Evolutionary conservation across 2,329 filamentous ascomycete genomes (phyloP), one percentile per base, ranked within the genome.

Genomic region (Fusarium transvaalense): DNA sequence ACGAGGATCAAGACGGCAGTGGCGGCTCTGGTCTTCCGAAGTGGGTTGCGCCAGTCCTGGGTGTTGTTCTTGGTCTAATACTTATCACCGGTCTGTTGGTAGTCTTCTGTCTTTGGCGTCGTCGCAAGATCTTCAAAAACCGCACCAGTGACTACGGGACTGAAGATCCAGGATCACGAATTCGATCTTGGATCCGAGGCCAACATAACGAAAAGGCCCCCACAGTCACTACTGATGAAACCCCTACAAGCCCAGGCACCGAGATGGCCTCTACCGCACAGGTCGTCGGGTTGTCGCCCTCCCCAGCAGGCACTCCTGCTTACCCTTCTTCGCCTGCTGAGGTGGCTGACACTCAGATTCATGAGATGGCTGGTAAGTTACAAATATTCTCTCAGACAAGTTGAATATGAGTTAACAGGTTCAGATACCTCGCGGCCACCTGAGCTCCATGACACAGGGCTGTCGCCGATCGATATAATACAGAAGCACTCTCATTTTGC

Each of bases 31-130:
- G 82, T 23, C 82, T 86, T 5, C 86, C 88, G 0, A 77, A 77
- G 7, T 91, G 87, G 82, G 83, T 90, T 2, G 84, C 84, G 0
- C 88, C 89, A 1, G 85, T 91, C 3, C 77, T 91, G 1, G 88
- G 88, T 17, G 87, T 89, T 6, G 83, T 90, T 6, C 80, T 89
- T 3, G 88, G 87, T 5, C 68, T 91, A 39, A 82, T 89, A 43
- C 78, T 88, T 48, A 51, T 90, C 39, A 85, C 84, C 1, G 82
- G 83, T 19, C 63, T 85, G 7, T 78, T 84, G 25, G 81, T 89
- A 15, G 79, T 80, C 8, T 80, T 86, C 41, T 79, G 88, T 21
- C 78, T 90, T 21, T 87, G 83, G 77, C 82, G 85, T 10, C 82
- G 84, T 3, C 81, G 84, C 56, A 81, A 78, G 70, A 71, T 81